Evolutionary conservation across 31 red algal genomes (phyloP).

Genomic region (Endocladia muricata): DNA sequence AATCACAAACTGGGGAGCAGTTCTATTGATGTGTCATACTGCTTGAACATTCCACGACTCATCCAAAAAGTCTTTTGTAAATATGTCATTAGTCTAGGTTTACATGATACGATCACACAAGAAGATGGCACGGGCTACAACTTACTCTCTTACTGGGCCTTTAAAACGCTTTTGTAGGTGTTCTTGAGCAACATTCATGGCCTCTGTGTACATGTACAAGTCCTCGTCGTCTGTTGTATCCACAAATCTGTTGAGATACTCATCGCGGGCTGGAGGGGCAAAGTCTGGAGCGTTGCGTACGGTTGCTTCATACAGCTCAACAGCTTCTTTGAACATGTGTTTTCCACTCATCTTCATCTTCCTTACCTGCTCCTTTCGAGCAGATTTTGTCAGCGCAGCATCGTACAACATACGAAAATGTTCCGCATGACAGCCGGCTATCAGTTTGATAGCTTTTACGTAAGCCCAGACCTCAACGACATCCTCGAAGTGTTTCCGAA

Average conservation of each 20-base stretch:
- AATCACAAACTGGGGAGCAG: too few species aligned
- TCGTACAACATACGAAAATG: not conserved
- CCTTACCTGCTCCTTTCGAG: not conserved
- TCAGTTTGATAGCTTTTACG: not conserved
- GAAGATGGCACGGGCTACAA: too few species aligned
- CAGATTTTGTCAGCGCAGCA: not conserved
- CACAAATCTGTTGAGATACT: constrained; percentile 28
- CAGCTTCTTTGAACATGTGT: not conserved
- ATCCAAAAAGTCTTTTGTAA: too few species aligned
- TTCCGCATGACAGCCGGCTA: not conserved
- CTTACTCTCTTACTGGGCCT: too few species aligned
- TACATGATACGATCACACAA: too few species aligned
- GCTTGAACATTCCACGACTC: too few species aligned
- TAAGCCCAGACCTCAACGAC: constrained; percentile 8
- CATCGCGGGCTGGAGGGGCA: not conserved
- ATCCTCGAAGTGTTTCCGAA: constrained; percentile 9
- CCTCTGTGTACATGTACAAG: not conserved
- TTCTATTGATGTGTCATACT: too few species aligned
- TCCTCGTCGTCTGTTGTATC: constrained; percentile 19
- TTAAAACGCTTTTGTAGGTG: too few species aligned
- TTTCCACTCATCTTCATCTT: not conserved
- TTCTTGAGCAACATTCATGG: constrained; percentile 4
- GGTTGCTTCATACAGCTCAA: not conserved
- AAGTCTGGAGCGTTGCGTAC: not conserved
- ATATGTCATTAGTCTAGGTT: too few species aligned